Evolutionary conservation across 805 yeast species (phyloP).

Genomic region (Aciculoconidium aculeatum): DNA sequence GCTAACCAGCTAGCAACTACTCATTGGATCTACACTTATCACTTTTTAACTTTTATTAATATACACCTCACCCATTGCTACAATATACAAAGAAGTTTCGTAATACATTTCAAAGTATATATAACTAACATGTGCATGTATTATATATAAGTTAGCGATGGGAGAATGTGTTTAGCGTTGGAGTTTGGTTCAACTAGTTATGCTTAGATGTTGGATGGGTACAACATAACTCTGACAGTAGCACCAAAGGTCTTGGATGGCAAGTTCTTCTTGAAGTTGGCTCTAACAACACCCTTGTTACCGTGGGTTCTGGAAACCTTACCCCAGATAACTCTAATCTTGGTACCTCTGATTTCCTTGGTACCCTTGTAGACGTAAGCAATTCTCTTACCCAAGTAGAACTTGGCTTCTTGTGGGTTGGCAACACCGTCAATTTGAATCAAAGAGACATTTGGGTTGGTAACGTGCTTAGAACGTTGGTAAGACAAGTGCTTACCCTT

Average conservation of each 20-base stretch:
- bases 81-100: conserved; percentile 3
- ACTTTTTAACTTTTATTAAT: too few species aligned
- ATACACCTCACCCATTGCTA: background rate
- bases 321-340: conserved; percentile 99
- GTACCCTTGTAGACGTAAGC: conserved; percentile 99
- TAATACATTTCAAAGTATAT: conserved; percentile 9
- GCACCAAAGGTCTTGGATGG: conserved; percentile 99
- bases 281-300: conserved; percentile 96
- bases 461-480: conserved; percentile 98
- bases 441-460: conserved; percentile 97
- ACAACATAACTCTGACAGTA: conserved; percentile 98
- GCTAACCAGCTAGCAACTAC: too few species aligned
- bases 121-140: conserved; percentile 7
- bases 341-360: conserved; percentile 97
- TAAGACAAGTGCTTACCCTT: conserved; percentile 99
- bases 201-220: conserved; percentile 97
- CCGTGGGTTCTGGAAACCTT: conserved; percentile 99
- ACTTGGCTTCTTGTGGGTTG: conserved; percentile 89
- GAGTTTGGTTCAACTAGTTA: conserved; percentile 6
- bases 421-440: conserved; percentile 96
- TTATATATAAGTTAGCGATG: conserved; percentile 5
- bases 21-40: too few species aligned
- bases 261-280: conserved; percentile 97
- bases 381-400: conserved; percentile 99
- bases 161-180: conserved; percentile 2